Conservation (phyloP, 768 basidiomycete genomes). For the Daedaleopsis nitida region DNA sequence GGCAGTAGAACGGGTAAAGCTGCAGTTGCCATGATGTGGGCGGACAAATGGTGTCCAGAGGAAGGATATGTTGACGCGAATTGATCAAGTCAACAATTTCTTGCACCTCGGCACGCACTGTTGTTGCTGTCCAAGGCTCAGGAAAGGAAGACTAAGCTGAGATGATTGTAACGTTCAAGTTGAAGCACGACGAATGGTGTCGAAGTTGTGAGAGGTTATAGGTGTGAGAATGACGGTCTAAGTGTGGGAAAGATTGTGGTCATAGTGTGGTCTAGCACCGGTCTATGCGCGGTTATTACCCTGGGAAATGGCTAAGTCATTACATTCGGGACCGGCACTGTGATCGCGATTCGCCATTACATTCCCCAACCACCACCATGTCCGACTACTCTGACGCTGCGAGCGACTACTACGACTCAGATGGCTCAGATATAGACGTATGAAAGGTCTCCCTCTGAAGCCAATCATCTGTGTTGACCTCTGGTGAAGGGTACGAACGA, state of each 20-base stretch:
- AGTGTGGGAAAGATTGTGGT: too few species aligned
- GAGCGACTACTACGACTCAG: conserved; percentile 29
- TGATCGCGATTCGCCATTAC: neutral
- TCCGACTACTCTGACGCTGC: conserved; percentile 31
- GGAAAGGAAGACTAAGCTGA: neutral
- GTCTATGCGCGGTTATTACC: too few species aligned
- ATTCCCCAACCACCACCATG: conserved; percentile 22
- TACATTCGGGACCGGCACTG: too few species aligned
- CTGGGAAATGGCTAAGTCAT: neutral
- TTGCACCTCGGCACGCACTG: too few species aligned
- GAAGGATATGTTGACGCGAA: too few species aligned
- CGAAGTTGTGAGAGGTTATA: neutral
- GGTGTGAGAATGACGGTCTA: neutral
- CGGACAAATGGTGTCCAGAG: too few species aligned
- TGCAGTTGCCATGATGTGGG: conserved; percentile 1
- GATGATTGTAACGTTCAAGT: neutral
- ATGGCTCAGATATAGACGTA: conserved; percentile 23
- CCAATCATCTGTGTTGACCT: conserved; percentile 7
- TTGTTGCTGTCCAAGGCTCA: neutral
- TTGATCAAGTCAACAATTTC: too few species aligned
- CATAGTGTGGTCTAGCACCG: too few species aligned
- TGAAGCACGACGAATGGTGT: neutral
- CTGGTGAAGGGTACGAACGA: conserved; percentile 24
- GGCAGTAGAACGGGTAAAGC: conserved; percentile 16
- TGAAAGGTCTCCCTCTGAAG: neutral